Percentiles rank a stretch among this genome's conserved stretches.
These are phyloP conservation scores for Ashbya aceris DNA, from an alignment of 1,139 yeast genomes.

Conservation along the genomic window DNA sequence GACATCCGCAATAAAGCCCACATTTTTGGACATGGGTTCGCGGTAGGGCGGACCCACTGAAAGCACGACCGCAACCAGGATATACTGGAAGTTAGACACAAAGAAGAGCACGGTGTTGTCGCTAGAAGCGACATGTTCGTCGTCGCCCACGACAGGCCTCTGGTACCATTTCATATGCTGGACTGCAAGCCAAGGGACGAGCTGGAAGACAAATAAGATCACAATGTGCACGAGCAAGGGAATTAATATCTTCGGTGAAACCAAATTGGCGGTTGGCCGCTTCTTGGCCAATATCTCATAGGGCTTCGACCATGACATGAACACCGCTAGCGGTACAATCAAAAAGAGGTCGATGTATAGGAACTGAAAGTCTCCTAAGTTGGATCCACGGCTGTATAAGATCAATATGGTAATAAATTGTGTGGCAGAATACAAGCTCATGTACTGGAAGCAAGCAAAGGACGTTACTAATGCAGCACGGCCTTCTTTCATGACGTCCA, in stretches of 20 bases:
- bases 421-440: slow-evolving; percentile 94
- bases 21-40: slow-evolving; percentile 58
- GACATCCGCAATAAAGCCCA: slow-evolving; percentile 62
- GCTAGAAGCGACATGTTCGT: slow-evolving; percentile 74
- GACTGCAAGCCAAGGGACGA: slow-evolving; percentile 53
- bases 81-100: slow-evolving; percentile 80
- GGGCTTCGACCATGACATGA: slow-evolving; percentile 96
- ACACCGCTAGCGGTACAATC: slow-evolving; percentile 88
- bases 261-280: slow-evolving; percentile 89
- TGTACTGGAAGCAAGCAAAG: slow-evolving; percentile 93
- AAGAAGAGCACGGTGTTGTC: slow-evolving; percentile 83
- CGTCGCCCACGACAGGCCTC: slow-evolving; percentile 75
- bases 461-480: slow-evolving; percentile 91
- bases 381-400: slow-evolving; percentile 79
- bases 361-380: slow-evolving; percentile 95
- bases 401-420: slow-evolving; percentile 85
- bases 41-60: slow-evolving; percentile 96
- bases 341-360: slow-evolving; percentile 83
- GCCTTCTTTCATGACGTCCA: slow-evolving; percentile 88
- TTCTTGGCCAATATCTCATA: slow-evolving; percentile 50
- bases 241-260: slow-evolving; percentile 75
- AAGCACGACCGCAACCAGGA: slow-evolving; percentile 68
- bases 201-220: slow-evolving; percentile 55
- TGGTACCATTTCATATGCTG: slow-evolving; percentile 64
- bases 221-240: slow-evolving; percentile 70